Evolutionary conservation across 2,329 filamentous ascomycete genomes (phyloP), one percentile per base, ranked within the genome.

Genomic region (Arachnomyces sp.): DNA sequence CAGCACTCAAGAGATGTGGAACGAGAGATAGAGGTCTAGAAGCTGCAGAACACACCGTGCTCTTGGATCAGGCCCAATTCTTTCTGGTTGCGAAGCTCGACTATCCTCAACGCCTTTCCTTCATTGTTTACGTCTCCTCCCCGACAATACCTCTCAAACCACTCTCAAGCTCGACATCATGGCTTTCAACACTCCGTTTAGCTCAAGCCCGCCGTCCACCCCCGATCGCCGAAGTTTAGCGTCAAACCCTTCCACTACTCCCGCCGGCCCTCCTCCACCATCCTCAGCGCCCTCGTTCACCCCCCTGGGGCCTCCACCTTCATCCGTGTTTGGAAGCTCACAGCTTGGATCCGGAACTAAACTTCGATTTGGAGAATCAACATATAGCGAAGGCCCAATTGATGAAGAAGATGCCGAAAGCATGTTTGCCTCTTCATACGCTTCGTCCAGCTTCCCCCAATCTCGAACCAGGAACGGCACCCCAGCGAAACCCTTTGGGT

Each of bases 221-320:
- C 64, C 64, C 9, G 60, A 54, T 13, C 65, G 59, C 16, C 55
- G 57, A 34, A 59, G 59, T 38, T 49, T 62, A 4, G 56, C 58
- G 41, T 58, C 58, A 41, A 57, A 64, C 47, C 64, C 71, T 33
- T 77, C 76, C 4, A 77, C 73, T 14, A 79, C 76, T 12, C 76
- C 76, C 38, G 72, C 72, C 34, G 75, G 73, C 31, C 68, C 65
- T 43, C 74, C 75, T 1, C 74, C 73, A 9, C 20, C 20, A 17
- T 72, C 71, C 25, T 66, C 64, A 43, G 60, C 64, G 17, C 57
- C 58, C 45, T 77, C 74, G n/a, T 76, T 75, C 39, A 77, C 74
- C 15, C 75, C 75, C 25, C 65, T 68, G 42, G 74, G 71, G 2
- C 66, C 65, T 32, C 73, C 73, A 34, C 71, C 73, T 18, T 68